phyloP scores from a whole-genome alignment of 2,329 filamentous ascomycete genomes.

The Septoria petroselini region DNA sequence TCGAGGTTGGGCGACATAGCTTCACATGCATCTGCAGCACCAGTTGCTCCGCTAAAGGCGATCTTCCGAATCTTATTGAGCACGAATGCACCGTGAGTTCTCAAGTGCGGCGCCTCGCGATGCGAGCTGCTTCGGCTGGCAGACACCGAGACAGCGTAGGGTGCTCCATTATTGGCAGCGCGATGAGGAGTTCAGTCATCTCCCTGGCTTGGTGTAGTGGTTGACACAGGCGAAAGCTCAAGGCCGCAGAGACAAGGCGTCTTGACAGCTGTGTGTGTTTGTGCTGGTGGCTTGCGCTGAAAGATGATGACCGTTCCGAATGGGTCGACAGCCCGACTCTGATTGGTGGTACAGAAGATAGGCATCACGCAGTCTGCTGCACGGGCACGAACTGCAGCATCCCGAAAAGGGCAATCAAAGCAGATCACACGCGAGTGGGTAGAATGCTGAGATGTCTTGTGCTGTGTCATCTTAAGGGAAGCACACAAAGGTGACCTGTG shows the following conservation, averaged over 20 bases:
- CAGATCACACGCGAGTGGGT: neutral
- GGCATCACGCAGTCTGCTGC: neutral
- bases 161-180: too few relatives aligned
- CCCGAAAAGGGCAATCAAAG: too few relatives aligned
- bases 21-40: neutral
- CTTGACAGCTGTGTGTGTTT: neutral
- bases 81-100: too few relatives aligned
- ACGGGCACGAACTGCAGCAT: neutral
- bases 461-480: too few relatives aligned
- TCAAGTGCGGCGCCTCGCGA: too few relatives aligned
- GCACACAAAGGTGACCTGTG: too few relatives aligned
- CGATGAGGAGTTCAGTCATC: too few relatives aligned
- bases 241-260: neutral
- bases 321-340: neutral
- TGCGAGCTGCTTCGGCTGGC: too few relatives aligned
- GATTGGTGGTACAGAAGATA: neutral
- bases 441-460: too few relatives aligned
- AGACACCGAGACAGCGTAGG: too few relatives aligned
- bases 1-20: too few relatives aligned
- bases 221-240: neutral
- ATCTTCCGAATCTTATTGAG: too few relatives aligned
- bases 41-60: neutral
- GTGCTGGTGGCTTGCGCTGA: constrained; percentile 10
- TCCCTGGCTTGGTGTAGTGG: neutral
- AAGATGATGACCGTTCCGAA: neutral